Evolutionary conservation across 495 filamentous ascomycete genomes (phyloP).

Genomic region (Bacidia gigantensis): DNA sequence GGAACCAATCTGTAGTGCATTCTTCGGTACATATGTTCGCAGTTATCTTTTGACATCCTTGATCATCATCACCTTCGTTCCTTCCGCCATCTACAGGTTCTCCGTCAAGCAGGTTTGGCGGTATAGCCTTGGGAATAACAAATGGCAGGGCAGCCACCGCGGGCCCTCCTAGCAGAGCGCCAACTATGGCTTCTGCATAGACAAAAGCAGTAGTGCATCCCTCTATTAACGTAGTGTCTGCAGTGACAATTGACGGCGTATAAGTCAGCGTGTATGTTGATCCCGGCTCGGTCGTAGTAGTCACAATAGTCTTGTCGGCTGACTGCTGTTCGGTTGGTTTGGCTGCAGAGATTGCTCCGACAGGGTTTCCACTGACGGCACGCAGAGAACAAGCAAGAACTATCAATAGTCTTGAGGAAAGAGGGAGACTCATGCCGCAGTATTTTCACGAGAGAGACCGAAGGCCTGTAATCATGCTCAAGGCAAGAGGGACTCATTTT

Average conservation of each 20-base stretch:
- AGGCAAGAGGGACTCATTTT: no score
- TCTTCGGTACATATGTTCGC: background rate
- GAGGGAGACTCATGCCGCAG: background rate
- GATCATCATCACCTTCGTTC: background rate
- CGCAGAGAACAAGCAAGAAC: background rate
- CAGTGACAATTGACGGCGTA: background rate
- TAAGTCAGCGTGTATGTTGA: background rate
- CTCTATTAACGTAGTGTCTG: background rate
- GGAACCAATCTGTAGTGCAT: background rate
- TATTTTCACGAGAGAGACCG: background rate
- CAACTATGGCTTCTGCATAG: background rate
- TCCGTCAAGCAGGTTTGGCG: background rate
- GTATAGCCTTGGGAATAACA: background rate
- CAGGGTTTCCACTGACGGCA: background rate
- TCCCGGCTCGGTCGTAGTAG: background rate
- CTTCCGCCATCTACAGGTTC: background rate
- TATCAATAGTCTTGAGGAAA: background rate
- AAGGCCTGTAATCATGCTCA: no score
- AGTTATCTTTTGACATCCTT: background rate
- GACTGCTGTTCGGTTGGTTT: background rate
- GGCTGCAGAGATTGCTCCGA: background rate
- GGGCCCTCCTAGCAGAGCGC: background rate
- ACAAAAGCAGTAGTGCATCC: background rate
- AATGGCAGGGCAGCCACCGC: background rate
- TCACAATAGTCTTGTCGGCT: background rate